Evolutionary conservation across 2,329 filamentous ascomycete species (phyloP).

Genomic region (Penicillium sp.): DNA sequence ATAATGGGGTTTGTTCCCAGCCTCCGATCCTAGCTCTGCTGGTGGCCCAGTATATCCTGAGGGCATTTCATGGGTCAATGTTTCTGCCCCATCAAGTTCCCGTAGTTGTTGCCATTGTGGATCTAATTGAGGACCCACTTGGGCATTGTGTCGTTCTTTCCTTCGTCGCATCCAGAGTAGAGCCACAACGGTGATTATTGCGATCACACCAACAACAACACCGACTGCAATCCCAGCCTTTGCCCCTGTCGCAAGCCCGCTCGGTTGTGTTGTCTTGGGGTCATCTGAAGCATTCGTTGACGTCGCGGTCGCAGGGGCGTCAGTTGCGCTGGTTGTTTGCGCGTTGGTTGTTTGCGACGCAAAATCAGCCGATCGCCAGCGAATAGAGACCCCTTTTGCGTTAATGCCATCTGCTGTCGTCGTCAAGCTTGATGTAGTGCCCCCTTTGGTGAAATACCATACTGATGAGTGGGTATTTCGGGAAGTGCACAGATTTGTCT

Average conservation of each 20-base stretch:
- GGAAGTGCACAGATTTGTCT: not conserved
- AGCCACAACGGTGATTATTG: not conserved
- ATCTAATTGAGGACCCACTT: too few relatives aligned
- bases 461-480: not conserved
- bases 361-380: slow-evolving; percentile 8
- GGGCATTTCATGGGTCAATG: too few relatives aligned
- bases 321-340: not conserved
- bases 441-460: slow-evolving; percentile 1
- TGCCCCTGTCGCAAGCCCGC: not conserved
- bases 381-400: slow-evolving; percentile 6
- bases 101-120: too few relatives aligned
- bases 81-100: too few relatives aligned
- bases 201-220: not conserved
- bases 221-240: not conserved
- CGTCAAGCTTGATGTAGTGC: not conserved
- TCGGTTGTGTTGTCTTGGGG: not conserved
- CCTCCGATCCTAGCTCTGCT: too few relatives aligned
- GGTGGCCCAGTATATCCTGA: too few relatives aligned
- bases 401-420: not conserved
- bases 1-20: too few relatives aligned
- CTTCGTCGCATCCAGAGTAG: not conserved
- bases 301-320: not conserved
- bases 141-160: not conserved
- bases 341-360: not conserved
- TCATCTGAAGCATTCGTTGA: not conserved